phyloP scores from a whole-genome alignment of 805 yeast genomes.

The Saccharomycopsis schoenii region DNA sequence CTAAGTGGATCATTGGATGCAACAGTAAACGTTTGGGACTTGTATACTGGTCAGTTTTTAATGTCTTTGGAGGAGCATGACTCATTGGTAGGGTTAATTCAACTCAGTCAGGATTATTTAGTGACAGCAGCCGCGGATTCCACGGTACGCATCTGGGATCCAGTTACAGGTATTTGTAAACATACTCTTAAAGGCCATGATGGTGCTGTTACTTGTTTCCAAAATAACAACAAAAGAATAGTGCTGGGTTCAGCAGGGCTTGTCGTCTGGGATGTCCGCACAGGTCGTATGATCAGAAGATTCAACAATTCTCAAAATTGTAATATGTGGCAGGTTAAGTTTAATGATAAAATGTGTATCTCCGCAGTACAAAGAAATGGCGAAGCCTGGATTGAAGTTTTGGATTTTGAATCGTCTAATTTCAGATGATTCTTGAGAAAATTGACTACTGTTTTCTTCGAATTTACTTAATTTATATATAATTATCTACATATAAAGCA shows the following conservation, averaged over 20 bases:
- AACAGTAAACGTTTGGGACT: slow-evolving; percentile 83
- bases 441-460: background rate
- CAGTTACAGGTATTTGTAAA: slow-evolving; percentile 56
- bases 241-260: slow-evolving; percentile 88
- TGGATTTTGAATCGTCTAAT: slow-evolving; percentile 47
- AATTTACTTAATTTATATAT: no score
- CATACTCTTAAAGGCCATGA: slow-evolving; percentile 67
- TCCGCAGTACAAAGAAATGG: slow-evolving; percentile 79
- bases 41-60: slow-evolving; percentile 61
- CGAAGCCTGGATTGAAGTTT: slow-evolving; percentile 69
- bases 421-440: background rate
- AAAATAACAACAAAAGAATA: slow-evolving; percentile 72
- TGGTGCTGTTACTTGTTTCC: slow-evolving; percentile 87
- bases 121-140: slow-evolving; percentile 97
- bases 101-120: slow-evolving; percentile 61
- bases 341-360: slow-evolving; percentile 74
- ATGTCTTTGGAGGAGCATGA: slow-evolving; percentile 78
- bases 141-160: slow-evolving; percentile 88
- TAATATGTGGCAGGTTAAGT: slow-evolving; percentile 90
- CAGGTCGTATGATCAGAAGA: slow-evolving; percentile 68
- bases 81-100: slow-evolving; percentile 79
- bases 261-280: slow-evolving; percentile 76
- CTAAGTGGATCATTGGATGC: slow-evolving; percentile 89
- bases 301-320: slow-evolving; percentile 61
- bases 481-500: no score